Evolutionary conservation across 106 monocot genomes (phyloP).

Genomic region (Allium sativum): DNA sequence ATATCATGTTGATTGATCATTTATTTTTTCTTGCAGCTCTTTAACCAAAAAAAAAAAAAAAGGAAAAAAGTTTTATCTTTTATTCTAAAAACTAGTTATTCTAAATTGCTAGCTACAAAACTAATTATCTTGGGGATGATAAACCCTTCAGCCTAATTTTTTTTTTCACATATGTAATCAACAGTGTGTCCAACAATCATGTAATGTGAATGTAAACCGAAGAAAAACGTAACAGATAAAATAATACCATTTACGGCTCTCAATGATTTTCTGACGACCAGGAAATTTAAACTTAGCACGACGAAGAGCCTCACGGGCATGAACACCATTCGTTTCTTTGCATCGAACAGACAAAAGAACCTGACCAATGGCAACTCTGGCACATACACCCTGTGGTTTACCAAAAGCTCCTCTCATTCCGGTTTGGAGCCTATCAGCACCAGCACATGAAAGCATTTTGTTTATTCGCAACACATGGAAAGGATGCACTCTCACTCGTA

Average conservation of each 20-base stretch:
- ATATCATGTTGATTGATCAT: no score
- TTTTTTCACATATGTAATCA: no score
- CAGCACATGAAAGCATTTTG: constrained; percentile 57
- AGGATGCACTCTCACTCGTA: constrained; percentile 41
- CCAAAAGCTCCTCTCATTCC: constrained; percentile 62
- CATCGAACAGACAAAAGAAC: constrained; percentile 41
- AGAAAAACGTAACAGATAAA: background rate
- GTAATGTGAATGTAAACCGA: no score
- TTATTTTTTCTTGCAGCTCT: no score
- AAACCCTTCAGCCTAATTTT: no score
- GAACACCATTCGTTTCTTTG: constrained; percentile 38
- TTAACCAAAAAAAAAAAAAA: no score
- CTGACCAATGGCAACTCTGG: constrained; percentile 42
- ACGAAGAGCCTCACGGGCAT: constrained; percentile 41
- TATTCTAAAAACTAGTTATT: no score
- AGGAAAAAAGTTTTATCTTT: no score
- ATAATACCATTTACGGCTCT: constrained; percentile 18
- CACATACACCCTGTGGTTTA: constrained; percentile 41
- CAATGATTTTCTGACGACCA: constrained; percentile 36
- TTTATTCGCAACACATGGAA: constrained; percentile 53
- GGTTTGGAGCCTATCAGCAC: constrained; percentile 55
- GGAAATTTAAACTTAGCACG: constrained; percentile 57
- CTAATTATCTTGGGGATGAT: no score
- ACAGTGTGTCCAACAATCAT: no score
- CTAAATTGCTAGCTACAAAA: no score